phyloP scores from a whole-genome alignment of 2,329 filamentous ascomycete genomes.

The Elsinoe australis region DNA sequence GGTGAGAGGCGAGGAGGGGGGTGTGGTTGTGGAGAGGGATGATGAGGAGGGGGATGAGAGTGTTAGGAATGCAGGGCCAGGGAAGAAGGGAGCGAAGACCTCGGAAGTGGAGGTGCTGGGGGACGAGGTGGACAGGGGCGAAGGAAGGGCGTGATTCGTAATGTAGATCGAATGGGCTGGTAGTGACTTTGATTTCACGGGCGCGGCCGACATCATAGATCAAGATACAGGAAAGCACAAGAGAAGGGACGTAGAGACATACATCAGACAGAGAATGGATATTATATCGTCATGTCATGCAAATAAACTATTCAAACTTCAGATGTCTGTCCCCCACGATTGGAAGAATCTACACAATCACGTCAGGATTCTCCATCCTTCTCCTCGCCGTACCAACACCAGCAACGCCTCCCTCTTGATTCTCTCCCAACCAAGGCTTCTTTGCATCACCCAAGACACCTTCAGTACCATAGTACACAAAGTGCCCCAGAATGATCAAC shows the following conservation, averaged over 20 bases:
- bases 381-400: constrained; percentile 81
- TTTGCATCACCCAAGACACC: constrained; percentile 74
- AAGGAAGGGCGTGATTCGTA: not conserved
- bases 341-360: constrained; percentile 36
- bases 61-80: not conserved
- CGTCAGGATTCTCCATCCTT: constrained; percentile 38
- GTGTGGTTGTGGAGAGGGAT: not conserved
- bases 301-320: too few species aligned
- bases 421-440: constrained; percentile 89
- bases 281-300: too few species aligned
- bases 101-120: not conserved
- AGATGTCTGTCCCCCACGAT: too few species aligned
- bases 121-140: not conserved
- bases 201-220: too few species aligned
- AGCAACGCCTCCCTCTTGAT: constrained; percentile 72
- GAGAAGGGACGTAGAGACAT: not conserved
- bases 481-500: constrained; percentile 75
- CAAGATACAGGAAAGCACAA: too few species aligned
- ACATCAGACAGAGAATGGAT: not conserved
- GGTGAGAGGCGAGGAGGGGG: not conserved
- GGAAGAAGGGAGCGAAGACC: not conserved
- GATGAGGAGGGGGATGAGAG: not conserved
- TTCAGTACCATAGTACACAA: constrained; percentile 80
- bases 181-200: too few species aligned
- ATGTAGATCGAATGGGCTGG: too few species aligned